Evolutionary conservation across 2,329 filamentous ascomycete species (phyloP).

Genomic region (Cytospora piceicola): DNA sequence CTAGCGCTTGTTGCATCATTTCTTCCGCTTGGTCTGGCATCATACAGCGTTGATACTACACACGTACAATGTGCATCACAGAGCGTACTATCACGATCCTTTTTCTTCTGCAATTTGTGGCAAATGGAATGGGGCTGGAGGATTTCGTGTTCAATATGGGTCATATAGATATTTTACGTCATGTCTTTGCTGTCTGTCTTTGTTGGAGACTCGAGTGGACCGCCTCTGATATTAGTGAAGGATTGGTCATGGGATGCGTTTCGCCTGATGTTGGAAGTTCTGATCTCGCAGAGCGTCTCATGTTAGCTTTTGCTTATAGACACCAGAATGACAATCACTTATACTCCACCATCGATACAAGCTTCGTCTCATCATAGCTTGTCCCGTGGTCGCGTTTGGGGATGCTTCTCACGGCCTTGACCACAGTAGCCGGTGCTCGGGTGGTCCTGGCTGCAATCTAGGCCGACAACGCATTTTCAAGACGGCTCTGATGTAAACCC

Average conservation of each 20-base stretch:
- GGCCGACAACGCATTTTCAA: neutral
- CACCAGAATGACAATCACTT: conserved; percentile 18
- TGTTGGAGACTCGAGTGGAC: neutral
- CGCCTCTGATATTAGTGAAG: neutral
- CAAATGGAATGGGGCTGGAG: neutral
- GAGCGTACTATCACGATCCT: neutral
- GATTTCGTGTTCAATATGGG: neutral
- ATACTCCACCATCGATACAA: neutral
- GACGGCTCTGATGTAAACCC: neutral
- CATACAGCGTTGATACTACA: neutral
- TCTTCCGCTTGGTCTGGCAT: neutral
- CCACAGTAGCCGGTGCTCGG: too few species aligned
- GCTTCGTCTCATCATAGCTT: neutral
- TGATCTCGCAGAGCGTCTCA: neutral
- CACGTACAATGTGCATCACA: neutral
- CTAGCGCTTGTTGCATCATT: conserved; percentile 2
- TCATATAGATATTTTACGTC: neutral
- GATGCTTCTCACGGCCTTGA: too few species aligned
- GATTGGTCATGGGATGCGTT: conserved; percentile 7
- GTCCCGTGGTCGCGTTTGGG: too few species aligned
- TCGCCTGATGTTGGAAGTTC: conserved; percentile 7
- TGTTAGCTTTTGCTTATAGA: conserved; percentile 13
- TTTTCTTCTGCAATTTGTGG: neutral
- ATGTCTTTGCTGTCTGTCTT: neutral
- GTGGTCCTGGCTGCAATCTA: too few species aligned